Conservation (phyloP, 2,329 filamentous ascomycete genomes). For the Leptographium galeiforme region DNA sequence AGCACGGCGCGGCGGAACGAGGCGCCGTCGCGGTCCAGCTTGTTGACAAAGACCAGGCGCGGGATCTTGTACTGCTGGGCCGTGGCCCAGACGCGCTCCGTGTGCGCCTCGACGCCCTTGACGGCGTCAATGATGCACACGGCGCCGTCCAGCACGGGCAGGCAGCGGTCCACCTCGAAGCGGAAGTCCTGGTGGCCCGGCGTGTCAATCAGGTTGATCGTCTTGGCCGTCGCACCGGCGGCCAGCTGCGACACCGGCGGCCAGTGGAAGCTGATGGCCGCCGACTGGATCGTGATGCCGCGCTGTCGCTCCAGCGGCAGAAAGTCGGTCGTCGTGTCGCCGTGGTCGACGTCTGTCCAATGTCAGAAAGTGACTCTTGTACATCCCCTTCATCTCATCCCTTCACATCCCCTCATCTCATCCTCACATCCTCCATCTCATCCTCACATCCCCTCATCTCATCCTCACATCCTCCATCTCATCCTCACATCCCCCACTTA, state of each 20-base stretch:
- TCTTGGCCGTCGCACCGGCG: conserved; percentile 38
- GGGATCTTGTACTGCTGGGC: conserved; percentile 79
- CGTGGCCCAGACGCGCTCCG: conserved; percentile 90
- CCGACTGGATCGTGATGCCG: conserved; percentile 95
- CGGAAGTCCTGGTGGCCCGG: conserved; percentile 96
- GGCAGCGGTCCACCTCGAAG: conserved; percentile 85
- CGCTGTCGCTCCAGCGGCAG: conserved; percentile 81
- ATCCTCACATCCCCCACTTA: conserved; percentile 18
- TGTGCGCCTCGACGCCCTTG: conserved; percentile 74
- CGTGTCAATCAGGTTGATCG: conserved; percentile 87
- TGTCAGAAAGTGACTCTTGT: no score
- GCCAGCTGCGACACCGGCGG: conserved; percentile 36
- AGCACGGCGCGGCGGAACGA: conserved; percentile 73
- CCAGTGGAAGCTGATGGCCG: conserved; percentile 92
- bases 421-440: no score
- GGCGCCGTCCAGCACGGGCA: conserved; percentile 29
- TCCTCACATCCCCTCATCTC: background rate
- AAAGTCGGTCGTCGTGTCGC: conserved; percentile 95
- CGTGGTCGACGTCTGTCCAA: conserved; percentile 73
- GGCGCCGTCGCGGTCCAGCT: conserved; percentile 71
- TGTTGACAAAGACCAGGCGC: conserved; percentile 70
- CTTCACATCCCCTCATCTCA: background rate
- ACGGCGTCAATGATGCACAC: conserved; percentile 23
- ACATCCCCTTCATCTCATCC: no score
- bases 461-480: no score